A percentile compares a stretch with the other conserved stretches of the same genome.
phyloP scores from a whole-genome alignment of 1,284 basidiomycete species.

The Cystobasidium sp. region DNA sequence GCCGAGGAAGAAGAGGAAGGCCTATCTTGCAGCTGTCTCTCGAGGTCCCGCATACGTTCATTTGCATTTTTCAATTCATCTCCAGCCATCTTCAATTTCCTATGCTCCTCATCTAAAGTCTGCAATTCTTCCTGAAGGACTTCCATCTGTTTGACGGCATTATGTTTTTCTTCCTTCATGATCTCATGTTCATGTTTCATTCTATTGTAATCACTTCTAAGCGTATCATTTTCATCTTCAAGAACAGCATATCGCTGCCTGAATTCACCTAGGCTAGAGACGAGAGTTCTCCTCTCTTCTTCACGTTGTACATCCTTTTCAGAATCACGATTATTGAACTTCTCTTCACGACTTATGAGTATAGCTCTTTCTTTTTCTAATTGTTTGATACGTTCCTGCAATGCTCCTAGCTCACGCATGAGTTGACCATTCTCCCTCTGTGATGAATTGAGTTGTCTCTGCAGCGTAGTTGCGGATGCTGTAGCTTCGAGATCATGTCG shows the following conservation, averaged over 20 bases:
- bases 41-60: slow-evolving; percentile 40
- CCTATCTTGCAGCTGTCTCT: slow-evolving; percentile 42
- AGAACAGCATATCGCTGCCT: slow-evolving; percentile 40
- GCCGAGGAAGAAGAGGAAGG: slow-evolving; percentile 31
- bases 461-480: slow-evolving; percentile 21
- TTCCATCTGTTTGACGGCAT: slow-evolving; percentile 27
- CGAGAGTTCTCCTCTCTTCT: slow-evolving; percentile 39
- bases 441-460: slow-evolving; percentile 34
- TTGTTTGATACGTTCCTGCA: slow-evolving; percentile 45
- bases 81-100: slow-evolving; percentile 35
- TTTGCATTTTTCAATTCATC: slow-evolving; percentile 18
- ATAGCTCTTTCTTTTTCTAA: slow-evolving; percentile 49
- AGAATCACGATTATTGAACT: slow-evolving; percentile 23
- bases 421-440: slow-evolving; percentile 36
- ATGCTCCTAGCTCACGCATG: slow-evolving; percentile 36
- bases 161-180: slow-evolving; percentile 39
- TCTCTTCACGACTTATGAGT: slow-evolving; percentile 48
- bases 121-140: slow-evolving; percentile 38
- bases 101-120: slow-evolving; percentile 43
- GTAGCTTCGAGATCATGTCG: slow-evolving; percentile 31
- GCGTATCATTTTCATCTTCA: slow-evolving; percentile 46
- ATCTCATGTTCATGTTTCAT: slow-evolving; percentile 45
- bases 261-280: slow-evolving; percentile 40
- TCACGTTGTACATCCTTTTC: slow-evolving; percentile 9
- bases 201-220: slow-evolving; percentile 41